Evolutionary conservation across 2,329 filamentous ascomycete species (phyloP).

Genomic region (Cercospora sp.): DNA sequence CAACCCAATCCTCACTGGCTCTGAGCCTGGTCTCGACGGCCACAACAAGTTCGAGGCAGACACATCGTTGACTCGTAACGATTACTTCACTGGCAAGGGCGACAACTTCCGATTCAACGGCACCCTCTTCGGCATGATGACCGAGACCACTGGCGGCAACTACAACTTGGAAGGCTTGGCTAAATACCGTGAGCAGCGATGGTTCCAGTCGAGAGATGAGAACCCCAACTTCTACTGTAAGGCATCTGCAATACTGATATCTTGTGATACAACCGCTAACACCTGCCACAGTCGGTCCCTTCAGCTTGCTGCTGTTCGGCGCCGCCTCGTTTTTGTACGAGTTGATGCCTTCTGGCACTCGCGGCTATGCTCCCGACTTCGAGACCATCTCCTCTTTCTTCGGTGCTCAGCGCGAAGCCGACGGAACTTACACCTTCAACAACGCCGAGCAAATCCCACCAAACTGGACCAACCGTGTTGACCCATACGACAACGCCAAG

Average conservation of each 20-base stretch:
- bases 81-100: conserved; percentile 42
- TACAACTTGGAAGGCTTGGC: conserved; percentile 44
- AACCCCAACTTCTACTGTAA: conserved; percentile 46
- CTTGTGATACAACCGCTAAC: not conserved
- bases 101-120: conserved; percentile 46
- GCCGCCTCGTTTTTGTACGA: conserved; percentile 49
- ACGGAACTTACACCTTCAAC: conserved; percentile 44
- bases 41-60: conserved; percentile 50
- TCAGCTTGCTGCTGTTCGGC: conserved; percentile 44
- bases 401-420: conserved; percentile 39
- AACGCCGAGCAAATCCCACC: conserved; percentile 43
- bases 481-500: conserved; percentile 41
- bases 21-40: conserved; percentile 45
- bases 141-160: conserved; percentile 36
- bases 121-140: conserved; percentile 45
- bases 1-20: conserved; percentile 38
- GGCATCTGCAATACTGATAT: not conserved
- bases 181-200: conserved; percentile 44
- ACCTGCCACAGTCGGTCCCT: conserved; percentile 33
- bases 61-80: conserved; percentile 45
- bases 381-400: conserved; percentile 44
- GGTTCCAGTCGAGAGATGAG: conserved; percentile 40
- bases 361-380: conserved; percentile 37
- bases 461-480: conserved; percentile 42
- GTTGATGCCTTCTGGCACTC: conserved; percentile 41